Evolutionary conservation across 495 filamentous ascomycete species (phyloP).

Genomic region (Aspergillus olivimuriae): DNA sequence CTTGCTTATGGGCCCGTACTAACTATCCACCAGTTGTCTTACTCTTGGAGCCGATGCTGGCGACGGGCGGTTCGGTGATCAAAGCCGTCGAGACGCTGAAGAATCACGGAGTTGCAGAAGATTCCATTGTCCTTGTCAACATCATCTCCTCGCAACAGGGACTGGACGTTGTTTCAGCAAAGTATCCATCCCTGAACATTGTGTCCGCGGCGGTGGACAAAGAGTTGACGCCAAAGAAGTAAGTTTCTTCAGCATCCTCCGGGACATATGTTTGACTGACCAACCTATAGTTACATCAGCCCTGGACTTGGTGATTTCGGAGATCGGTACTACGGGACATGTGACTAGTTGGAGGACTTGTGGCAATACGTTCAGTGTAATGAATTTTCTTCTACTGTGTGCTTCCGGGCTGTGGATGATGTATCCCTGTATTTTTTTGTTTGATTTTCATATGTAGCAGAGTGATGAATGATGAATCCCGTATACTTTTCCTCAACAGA

Average conservation of each 20-base stretch:
- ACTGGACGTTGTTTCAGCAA: slow-evolving; percentile 6
- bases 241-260: no score
- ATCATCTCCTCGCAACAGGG: slow-evolving; percentile 12
- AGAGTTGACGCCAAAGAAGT: slow-evolving; percentile 15
- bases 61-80: slow-evolving; percentile 16
- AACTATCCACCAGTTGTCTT: slow-evolving; percentile 7
- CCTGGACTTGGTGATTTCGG: slow-evolving; percentile 20
- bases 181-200: slow-evolving; percentile 10
- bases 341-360: neutral
- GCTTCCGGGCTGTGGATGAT: no score
- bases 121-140: slow-evolving; percentile 16
- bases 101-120: slow-evolving; percentile 10
- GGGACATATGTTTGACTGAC: no score
- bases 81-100: slow-evolving; percentile 13
- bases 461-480: no score
- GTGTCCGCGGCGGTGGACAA: slow-evolving; percentile 16
- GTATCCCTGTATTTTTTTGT: no score
- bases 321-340: slow-evolving; percentile 18
- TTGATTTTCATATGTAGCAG: no score
- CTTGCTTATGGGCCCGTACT: neutral
- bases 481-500: no score
- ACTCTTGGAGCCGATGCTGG: slow-evolving; percentile 20
- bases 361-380: no score
- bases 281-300: slow-evolving; percentile 16
- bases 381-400: no score